Evolutionary conservation across 176 grass and related monocot species (phyloP), one percentile per base, ranked within the genome.

Genomic region (Raddia guianensis): DNA sequence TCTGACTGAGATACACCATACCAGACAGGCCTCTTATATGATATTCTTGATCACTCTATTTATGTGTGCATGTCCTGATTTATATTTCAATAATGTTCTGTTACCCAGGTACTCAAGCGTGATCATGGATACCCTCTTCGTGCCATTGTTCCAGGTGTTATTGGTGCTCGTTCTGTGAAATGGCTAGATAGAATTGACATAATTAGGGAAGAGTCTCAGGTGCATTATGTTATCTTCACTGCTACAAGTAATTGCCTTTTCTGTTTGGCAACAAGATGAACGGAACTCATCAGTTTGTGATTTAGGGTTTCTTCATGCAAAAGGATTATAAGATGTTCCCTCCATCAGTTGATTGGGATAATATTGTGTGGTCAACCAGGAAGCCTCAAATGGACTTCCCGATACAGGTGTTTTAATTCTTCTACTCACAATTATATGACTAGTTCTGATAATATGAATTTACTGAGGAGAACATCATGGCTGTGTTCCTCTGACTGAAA

Each of bases 261-360:
- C 49, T 40, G 34, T 69, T 86, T 73, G 9, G 54, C 53, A 73
- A 68, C 34, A 53, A 70, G 4, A 7, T 20, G 12, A 13, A 11
- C 51, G 16, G 21, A 73, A 82, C 76, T 56, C 3, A 21, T 76
- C 69, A 15, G 34, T 52, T 91, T 19, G 11, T 66, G 56, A 79
- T 77, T 32, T 69, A 92, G 91, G 91, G 91, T 77, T 90, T 93
- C 73, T 93, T 93, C 64, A 87, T 93, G 91, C 91, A 93, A 79
- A 93, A 87, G 34, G 91, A 93, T 81, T 93, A 93, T 55, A 93
- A 93, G 72, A 93, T 87, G 91, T 90, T 93, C 74, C 91, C 91
- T 69, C 91, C 91, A 43, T 77, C 84, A 14, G 84, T 93, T 50
- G 82, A 93, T 19, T 93, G 91, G 91, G 87, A 93, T 52, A 93